These are phyloP conservation scores for Basidioascus undulatus DNA, from an alignment of 768 basidiomycete genomes.

Conservation along the genomic window DNA sequence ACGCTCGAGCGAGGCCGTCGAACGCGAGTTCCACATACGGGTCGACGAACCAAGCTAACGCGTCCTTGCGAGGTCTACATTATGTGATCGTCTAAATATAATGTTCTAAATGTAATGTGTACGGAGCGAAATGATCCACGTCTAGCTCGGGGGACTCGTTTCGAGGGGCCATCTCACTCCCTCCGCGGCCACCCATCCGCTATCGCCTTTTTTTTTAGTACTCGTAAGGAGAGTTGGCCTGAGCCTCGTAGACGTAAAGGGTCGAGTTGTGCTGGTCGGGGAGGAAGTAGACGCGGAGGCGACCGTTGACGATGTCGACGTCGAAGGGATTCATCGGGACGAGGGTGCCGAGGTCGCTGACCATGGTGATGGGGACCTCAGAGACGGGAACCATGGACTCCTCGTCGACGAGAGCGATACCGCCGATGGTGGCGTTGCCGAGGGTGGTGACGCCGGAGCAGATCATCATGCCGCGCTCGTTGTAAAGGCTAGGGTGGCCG, in stretches of 20 bases:
- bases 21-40: too few species aligned
- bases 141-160: not conserved
- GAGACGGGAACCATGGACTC: slow-evolving; percentile 6
- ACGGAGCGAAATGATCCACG: not conserved
- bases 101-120: not conserved
- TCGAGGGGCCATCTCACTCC: not conserved
- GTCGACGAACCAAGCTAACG: not conserved
- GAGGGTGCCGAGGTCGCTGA: slow-evolving; percentile 2
- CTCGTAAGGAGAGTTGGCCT: not conserved
- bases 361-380: slow-evolving; percentile 3
- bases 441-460: slow-evolving; percentile 7
- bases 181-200: too few species aligned
- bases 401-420: slow-evolving; percentile 5
- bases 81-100: too few species aligned
- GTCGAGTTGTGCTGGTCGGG: slow-evolving; percentile 4
- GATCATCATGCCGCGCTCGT: not conserved
- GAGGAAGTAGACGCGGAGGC: slow-evolving; percentile 2
- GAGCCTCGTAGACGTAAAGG: slow-evolving; percentile 2
- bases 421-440: slow-evolving; percentile 4
- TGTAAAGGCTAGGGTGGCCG: slow-evolving; percentile 3
- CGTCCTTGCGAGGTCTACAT: not conserved
- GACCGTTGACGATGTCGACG: slow-evolving; percentile 1
- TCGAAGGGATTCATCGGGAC: slow-evolving; percentile 2
- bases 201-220: not conserved
- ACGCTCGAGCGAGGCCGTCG: too few species aligned